Conservation (phyloP, 768 basidiomycete genomes). For the Pleurotus pulmonarius region DNA sequence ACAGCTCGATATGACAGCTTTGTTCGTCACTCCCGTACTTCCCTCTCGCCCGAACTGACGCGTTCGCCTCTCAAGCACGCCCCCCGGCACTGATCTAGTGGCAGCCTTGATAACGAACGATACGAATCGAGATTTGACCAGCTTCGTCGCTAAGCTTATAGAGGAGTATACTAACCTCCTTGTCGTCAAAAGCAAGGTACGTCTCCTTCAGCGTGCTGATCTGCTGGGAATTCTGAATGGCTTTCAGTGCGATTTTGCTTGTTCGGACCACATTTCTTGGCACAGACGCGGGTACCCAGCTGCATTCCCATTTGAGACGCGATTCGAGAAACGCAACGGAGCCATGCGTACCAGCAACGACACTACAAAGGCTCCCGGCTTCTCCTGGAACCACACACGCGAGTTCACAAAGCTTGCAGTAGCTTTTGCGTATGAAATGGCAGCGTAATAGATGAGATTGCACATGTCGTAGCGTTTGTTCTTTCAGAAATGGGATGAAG, state of each 20-base stretch:
- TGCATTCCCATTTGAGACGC: constrained; percentile 40
- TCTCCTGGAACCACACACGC: constrained; percentile 47
- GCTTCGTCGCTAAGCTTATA: too few species aligned
- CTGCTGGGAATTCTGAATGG: too few species aligned
- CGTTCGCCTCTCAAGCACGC: too few species aligned
- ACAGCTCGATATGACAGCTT: constrained; percentile 39
- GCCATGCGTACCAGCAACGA: constrained; percentile 38
- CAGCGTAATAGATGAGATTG: constrained; percentile 10
- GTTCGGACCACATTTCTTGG: constrained; percentile 46
- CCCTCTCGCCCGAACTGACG: too few species aligned
- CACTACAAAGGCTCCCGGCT: constrained; percentile 42
- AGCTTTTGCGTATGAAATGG: constrained; percentile 53
- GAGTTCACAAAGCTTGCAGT: constrained; percentile 60
- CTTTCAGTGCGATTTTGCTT: constrained; percentile 32
- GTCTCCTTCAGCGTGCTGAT: too few species aligned
- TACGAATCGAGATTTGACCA: too few species aligned
- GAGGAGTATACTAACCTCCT: too few species aligned
- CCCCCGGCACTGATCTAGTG: too few species aligned
- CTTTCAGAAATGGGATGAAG: too few species aligned
- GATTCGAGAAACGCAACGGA: constrained; percentile 39
- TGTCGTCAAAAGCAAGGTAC: too few species aligned
- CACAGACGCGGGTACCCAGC: constrained; percentile 35
- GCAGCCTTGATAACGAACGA: too few species aligned
- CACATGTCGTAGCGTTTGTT: too few species aligned
- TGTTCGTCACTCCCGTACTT: constrained; percentile 18